phyloP scores from a whole-genome alignment of 371 early-diverging fungal genomes.

The Mucor saturninus region DNA sequence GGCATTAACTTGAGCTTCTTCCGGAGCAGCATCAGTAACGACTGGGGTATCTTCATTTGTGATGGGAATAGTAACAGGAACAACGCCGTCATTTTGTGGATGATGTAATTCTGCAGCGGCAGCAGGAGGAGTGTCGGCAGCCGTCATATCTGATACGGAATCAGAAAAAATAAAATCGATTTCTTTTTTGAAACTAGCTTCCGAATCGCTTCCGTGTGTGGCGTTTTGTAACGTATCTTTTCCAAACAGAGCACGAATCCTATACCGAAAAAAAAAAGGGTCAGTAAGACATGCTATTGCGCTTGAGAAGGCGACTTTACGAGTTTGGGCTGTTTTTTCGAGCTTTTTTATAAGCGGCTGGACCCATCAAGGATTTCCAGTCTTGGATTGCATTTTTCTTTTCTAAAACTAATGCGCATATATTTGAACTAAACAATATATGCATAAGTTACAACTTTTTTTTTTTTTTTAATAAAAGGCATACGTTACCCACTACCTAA shows the following conservation, averaged over 20 bases:
- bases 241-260: conserved; percentile 66
- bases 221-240: conserved; percentile 68
- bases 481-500: conserved; percentile 3
- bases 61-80: not conserved
- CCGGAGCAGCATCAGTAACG: not conserved
- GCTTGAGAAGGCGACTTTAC: conserved; percentile 13
- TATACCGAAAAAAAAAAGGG: conserved; percentile 23
- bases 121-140: too few species aligned
- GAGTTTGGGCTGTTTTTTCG: conserved; percentile 57
- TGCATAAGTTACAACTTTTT: conserved; percentile 4
- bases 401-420: conserved; percentile 60
- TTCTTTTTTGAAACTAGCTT: conserved; percentile 69
- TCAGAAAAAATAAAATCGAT: conserved; percentile 38
- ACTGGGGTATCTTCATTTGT: not conserved
- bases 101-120: too few species aligned
- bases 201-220: conserved; percentile 73
- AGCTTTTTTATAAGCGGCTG: conserved; percentile 74
- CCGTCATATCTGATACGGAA: not conserved
- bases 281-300: too few species aligned
- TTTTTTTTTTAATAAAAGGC: not conserved
- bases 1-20: not conserved
- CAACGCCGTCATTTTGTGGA: not conserved
- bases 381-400: conserved; percentile 64
- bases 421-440: conserved; percentile 8
- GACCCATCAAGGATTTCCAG: conserved; percentile 79